Evolutionary conservation across 176 grass and related monocot species (phyloP), one percentile per base, ranked within the genome.

Genomic region (Areca catechu): DNA sequence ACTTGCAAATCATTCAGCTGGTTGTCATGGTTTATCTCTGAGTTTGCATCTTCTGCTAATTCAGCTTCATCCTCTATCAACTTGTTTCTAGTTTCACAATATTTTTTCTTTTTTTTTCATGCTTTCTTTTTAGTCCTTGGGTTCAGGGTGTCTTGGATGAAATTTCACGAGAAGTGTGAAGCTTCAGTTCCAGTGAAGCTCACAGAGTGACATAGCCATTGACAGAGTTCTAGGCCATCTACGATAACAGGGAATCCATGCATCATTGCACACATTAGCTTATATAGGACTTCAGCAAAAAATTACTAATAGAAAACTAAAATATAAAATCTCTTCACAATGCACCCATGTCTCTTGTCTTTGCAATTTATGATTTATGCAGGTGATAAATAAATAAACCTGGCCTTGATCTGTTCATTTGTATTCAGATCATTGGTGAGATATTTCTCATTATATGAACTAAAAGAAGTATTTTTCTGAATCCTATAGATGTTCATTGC

Each of bases 171-270:
- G 24, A 29, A 48, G 54, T 63, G 29, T 54, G 56, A 49, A 3
- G 4, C 54, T 60, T 75, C 52, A 83, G 57, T 60, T 88, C 77
- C 16, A 58, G 51, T 89, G 85, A 67, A 95, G 78, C 60, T 76
- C 49, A 20, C 89, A 95, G 2, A 95, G 78, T 37, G 81, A 75
- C 71, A 62, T 49, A 18, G 81, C 78, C 89, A 95, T 89, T 22
- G 85, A 58, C 56, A 95, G 71, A 69, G 81, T 74, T 72, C 89
- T 80, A 27, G 61, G 24, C 85, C 85, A 95, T 77, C 85, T 95
- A 65, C 17, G 58, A 22, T 54, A 25, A 21, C 16, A 62, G 20
- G 71, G 16, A 16, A 62, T 21, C 7, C 15, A 6, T 60, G 30
- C 23, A 23, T 65, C 20, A 69, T 56, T 16, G 29, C 15, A 25